Conservation (phyloP, 768 basidiomycete genomes). For the Kwoniella pini region DNA sequence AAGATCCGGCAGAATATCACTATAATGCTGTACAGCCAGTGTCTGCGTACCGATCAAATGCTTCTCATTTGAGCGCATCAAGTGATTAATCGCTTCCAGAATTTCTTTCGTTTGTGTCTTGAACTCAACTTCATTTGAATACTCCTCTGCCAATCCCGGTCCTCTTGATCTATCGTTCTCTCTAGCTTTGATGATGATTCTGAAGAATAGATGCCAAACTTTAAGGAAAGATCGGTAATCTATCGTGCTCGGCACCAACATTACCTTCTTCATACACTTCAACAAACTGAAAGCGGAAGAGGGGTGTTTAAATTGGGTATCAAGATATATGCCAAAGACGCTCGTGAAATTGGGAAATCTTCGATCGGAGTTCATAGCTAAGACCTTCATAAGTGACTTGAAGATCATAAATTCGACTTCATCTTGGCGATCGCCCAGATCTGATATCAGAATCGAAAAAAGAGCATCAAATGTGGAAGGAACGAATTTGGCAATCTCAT, state of each 20-base stretch:
- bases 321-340: slow-evolving; percentile 90
- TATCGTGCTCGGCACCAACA: slow-evolving; percentile 71
- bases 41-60: slow-evolving; percentile 97
- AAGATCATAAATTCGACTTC: slow-evolving; percentile 86
- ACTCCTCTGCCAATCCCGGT: slow-evolving; percentile 67
- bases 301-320: slow-evolving; percentile 79
- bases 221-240: slow-evolving; percentile 84
- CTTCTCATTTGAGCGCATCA: slow-evolving; percentile 80
- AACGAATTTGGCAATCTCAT: slow-evolving; percentile 90
- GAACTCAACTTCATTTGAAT: slow-evolving; percentile 77
- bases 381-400: slow-evolving; percentile 83
- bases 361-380: slow-evolving; percentile 89
- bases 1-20: slow-evolving; percentile 84
- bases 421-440: slow-evolving; percentile 65
- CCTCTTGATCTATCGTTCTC: slow-evolving; percentile 84
- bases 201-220: slow-evolving; percentile 96
- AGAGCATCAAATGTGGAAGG: slow-evolving; percentile 89
- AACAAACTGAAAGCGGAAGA: slow-evolving; percentile 81
- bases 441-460: slow-evolving; percentile 80
- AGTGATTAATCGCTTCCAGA: slow-evolving; percentile 74
- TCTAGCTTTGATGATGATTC: slow-evolving; percentile 85
- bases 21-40: slow-evolving; percentile 88
- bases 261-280: slow-evolving; percentile 78
- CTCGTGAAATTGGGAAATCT: slow-evolving; percentile 94
- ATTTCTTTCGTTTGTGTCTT: slow-evolving; percentile 78